Conservation (phyloP, 2,329 filamentous ascomycete genomes). For the Nemania diffusa region DNA sequence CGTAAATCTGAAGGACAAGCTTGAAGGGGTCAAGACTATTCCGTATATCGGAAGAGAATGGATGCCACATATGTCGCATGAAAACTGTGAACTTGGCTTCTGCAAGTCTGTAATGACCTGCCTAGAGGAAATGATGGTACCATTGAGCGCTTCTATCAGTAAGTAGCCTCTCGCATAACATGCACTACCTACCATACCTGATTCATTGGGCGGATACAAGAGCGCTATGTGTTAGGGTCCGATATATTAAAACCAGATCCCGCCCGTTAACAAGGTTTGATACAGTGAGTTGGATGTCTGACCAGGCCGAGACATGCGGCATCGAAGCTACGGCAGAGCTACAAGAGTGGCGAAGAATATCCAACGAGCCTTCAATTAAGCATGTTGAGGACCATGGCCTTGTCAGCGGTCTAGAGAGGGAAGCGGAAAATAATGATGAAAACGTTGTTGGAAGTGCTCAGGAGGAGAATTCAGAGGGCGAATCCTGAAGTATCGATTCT, state of each 20-base stretch:
- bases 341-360: conserved; percentile 39
- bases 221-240: neutral
- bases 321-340: conserved; percentile 43
- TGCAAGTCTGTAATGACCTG: conserved; percentile 22
- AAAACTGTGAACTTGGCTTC: conserved; percentile 40
- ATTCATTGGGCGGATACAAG: no score
- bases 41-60: conserved; percentile 40
- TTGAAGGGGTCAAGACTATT: conserved; percentile 36
- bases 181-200: neutral
- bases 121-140: conserved; percentile 36
- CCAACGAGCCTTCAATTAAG: conserved; percentile 5
- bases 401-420: neutral
- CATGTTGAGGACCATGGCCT: neutral
- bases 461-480: conserved; percentile 2
- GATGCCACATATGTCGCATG: conserved; percentile 40
- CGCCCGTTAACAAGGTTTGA: conserved; percentile 2
- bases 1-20: conserved; percentile 26
- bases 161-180: conserved; percentile 16
- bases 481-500: conserved; percentile 1
- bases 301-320: conserved; percentile 38
- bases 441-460: neutral
- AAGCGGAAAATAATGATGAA: neutral
- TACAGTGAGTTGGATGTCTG: conserved; percentile 35
- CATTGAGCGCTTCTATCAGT: conserved; percentile 31
- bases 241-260: neutral